Base-by-base conservation (phyloP, 306 rosid genomes). In the Cajanus cajan region DNA sequence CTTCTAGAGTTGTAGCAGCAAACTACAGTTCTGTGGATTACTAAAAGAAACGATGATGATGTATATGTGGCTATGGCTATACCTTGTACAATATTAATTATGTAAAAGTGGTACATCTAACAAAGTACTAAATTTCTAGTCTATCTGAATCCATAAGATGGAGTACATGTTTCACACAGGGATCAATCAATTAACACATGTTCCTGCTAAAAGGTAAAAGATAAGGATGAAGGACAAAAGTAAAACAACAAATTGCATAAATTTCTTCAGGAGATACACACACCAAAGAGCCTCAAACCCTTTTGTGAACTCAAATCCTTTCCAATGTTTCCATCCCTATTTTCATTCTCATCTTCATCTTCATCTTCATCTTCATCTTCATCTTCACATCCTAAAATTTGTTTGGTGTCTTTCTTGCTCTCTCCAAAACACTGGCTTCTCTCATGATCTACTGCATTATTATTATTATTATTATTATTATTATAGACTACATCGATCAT, bases 251-350 rank as follows among this genome's bases (percentile, higher is more conserved):
- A 39, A 22, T 22, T 41, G 52, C 19, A 47, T 34, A 58, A 45
- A 24, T 36, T 13, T 55, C 11, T 37, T 73, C 21, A 83, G 14
- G 48, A 74, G 70, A 85, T 85, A 25, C 45, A 74, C 13, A 86
- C 89, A 3, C 89, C 89, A 76, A 86, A 86, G 14, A 86, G 87
- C 78, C 48, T 83, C 24, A 83, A 72, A 61, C 89, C 75, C 57
- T 71, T 76, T 2, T 47, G 65, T 39, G 40, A 37, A 41, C 37
- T 75, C 12, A 61, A 61, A 31, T 33, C 22, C 2, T 58, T 12
- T 58, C 4, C 4, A 28, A 4, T 6, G 11, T 9, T 40, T 24
- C 48, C 48, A 43, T 40, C 44, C 19, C 6, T 50, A 22, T 21
- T 50, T 10, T n/a, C n/a, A n/a, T n/a, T n/a, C n/a, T n/a, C n/a